phyloP scores from a whole-genome alignment of 805 yeast species.

The Ogataea glucozyma region DNA sequence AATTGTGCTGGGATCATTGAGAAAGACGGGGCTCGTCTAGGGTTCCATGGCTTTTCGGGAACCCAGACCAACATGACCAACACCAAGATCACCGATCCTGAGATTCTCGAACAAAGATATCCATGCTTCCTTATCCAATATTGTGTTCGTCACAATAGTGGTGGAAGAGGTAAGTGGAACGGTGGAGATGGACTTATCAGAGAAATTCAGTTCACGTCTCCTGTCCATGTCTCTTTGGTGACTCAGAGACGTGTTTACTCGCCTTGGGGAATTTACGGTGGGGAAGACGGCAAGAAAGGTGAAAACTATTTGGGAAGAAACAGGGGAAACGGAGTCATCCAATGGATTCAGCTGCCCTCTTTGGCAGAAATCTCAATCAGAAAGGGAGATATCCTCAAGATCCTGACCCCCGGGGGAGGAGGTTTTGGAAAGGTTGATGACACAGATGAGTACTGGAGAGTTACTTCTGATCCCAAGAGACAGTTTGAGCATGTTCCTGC shows the following conservation, averaged over 20 bases:
- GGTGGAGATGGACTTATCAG: slow-evolving; percentile 57
- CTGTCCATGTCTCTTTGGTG: slow-evolving; percentile 44
- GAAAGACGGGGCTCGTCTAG: slow-evolving; percentile 7
- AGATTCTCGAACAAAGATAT: slow-evolving; percentile 51
- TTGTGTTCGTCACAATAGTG: slow-evolving; percentile 45
- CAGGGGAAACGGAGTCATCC: slow-evolving; percentile 17
- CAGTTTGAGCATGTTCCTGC: slow-evolving; percentile 15
- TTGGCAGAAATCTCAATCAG: slow-evolving; percentile 42
- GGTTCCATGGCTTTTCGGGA: slow-evolving; percentile 44
- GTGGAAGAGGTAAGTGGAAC: slow-evolving; percentile 49
- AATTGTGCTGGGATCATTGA: slow-evolving; percentile 45
- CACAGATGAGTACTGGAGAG: slow-evolving; percentile 8
- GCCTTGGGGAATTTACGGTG: slow-evolving; percentile 58
- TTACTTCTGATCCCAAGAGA: background rate
- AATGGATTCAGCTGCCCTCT: slow-evolving; percentile 36
- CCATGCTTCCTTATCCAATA: slow-evolving; percentile 50
- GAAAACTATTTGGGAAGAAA: slow-evolving; percentile 25
- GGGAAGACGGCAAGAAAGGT: slow-evolving; percentile 53
- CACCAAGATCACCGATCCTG: slow-evolving; percentile 51
- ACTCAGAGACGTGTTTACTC: slow-evolving; percentile 55
- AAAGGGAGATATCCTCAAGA: slow-evolving; percentile 40
- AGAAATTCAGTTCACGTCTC: slow-evolving; percentile 46
- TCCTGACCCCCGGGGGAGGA: slow-evolving; percentile 46
- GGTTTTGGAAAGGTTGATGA: slow-evolving; percentile 36
- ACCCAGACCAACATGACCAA: slow-evolving; percentile 45